Conservation (phyloP, 2,329 filamentous ascomycete species). For the Colletotrichum acutatum region DNA sequence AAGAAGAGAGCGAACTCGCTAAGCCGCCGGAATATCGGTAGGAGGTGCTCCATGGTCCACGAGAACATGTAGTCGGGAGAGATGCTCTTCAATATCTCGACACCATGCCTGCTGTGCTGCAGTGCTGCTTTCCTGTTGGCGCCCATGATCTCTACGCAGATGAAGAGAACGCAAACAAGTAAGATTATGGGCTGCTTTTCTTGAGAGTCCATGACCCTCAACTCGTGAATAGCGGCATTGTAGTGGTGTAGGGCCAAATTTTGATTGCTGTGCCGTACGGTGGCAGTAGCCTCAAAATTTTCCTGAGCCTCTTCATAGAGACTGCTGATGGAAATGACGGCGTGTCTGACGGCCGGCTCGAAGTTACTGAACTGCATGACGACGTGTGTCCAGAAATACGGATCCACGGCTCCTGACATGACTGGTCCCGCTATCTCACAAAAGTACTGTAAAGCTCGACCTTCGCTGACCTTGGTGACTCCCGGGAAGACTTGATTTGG, state of each 20-base stretch:
- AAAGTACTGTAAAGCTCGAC: conserved; percentile 7
- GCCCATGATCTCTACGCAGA: conserved; percentile 21
- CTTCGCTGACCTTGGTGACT: background rate
- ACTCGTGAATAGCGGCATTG: conserved; percentile 31
- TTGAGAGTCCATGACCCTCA: conserved; percentile 10
- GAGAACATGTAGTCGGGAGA: background rate
- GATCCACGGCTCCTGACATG: background rate
- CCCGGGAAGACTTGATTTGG: background rate
- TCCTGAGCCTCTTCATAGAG: background rate
- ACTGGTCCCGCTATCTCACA: background rate
- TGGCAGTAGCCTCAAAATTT: background rate
- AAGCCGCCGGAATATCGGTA: conserved; percentile 2
- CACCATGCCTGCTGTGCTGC: conserved; percentile 5
- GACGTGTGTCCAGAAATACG: conserved; percentile 8
- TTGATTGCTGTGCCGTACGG: background rate
- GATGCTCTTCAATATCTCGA: background rate
- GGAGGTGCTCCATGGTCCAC: background rate
- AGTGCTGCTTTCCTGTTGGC: background rate
- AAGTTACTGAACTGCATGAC: background rate
- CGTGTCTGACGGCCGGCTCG: conserved; percentile 1
- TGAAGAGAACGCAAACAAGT: conserved; percentile 36
- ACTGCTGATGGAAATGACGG: conserved; percentile 4
- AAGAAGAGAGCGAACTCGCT: conserved; percentile 4
- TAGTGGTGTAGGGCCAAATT: conserved; percentile 20
- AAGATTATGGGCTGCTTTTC: conserved; percentile 23